These are phyloP conservation scores for Exophiala mesophila DNA, from an alignment of 2,329 filamentous ascomycete genomes.

Conservation along the genomic window DNA sequence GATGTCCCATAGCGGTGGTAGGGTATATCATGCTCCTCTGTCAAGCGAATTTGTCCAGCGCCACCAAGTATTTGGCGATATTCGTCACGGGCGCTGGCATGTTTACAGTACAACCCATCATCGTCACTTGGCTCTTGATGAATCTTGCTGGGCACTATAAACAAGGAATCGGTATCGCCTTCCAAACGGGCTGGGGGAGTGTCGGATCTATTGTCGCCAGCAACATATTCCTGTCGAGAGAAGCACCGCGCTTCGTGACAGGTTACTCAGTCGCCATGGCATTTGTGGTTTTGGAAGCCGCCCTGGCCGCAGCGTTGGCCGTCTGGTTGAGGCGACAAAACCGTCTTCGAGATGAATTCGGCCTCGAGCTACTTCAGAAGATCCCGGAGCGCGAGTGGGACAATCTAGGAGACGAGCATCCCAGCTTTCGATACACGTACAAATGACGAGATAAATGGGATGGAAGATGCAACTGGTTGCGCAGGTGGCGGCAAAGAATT, in stretches of 20 bases:
- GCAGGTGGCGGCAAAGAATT: too few species aligned
- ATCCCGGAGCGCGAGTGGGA: constrained; percentile 1
- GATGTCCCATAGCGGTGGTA: constrained; percentile 27
- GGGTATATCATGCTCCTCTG: constrained; percentile 30
- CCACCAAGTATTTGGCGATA: constrained; percentile 26
- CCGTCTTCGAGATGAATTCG: background rate
- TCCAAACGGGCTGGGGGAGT: constrained; percentile 39
- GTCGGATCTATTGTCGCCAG: constrained; percentile 33
- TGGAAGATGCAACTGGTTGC: too few species aligned
- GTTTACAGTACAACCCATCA: constrained; percentile 28
- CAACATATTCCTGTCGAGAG: constrained; percentile 31
- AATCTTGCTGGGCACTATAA: constrained; percentile 29
- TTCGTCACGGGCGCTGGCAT: constrained; percentile 15
- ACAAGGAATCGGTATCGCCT: constrained; percentile 26
- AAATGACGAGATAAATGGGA: too few species aligned
- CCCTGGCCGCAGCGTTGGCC: constrained; percentile 36
- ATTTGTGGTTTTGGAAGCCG: background rate
- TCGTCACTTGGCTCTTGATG: constrained; percentile 25
- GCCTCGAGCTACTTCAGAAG: background rate
- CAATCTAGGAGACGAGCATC: constrained; percentile 5
- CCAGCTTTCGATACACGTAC: background rate
- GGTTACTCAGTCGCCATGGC: constrained; percentile 30
- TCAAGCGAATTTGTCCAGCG: constrained; percentile 34
- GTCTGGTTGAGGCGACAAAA: constrained; percentile 1
- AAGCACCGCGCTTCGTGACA: constrained; percentile 29